Percentiles rank a stretch among this genome's conserved stretches.
Conservation (phyloP, 2,329 filamentous ascomycete species). For the Neocucurbitaria cava region DNA sequence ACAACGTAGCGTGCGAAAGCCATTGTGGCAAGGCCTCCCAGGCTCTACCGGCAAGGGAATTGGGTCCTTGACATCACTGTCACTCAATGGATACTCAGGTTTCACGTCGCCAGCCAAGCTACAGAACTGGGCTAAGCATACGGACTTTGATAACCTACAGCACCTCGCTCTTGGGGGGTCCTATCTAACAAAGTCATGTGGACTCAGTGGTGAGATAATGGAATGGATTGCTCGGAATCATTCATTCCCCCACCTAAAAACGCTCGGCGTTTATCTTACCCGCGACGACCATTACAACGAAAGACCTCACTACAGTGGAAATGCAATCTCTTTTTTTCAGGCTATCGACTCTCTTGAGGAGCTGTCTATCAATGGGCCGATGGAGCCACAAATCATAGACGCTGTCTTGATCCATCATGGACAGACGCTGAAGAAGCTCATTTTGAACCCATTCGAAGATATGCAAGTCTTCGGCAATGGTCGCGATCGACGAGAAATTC, state of each 20-base stretch:
- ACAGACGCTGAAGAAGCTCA: constrained; percentile 17
- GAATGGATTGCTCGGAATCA: constrained; percentile 18
- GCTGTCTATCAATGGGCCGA: constrained; percentile 16
- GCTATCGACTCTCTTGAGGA: constrained; percentile 20
- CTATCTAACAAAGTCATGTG: background rate
- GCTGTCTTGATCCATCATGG: constrained; percentile 19
- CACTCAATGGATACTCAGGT: constrained; percentile 11
- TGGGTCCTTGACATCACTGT: constrained; percentile 25
- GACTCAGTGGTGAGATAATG: constrained; percentile 23
- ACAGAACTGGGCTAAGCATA: constrained; percentile 20
- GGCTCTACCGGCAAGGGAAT: constrained; percentile 8
- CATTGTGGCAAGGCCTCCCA: constrained; percentile 28
- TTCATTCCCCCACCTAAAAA: constrained; percentile 17
- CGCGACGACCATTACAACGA: constrained; percentile 19
- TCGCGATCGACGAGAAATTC: background rate
- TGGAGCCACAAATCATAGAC: constrained; percentile 17
- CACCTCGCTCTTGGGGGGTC: constrained; percentile 16
- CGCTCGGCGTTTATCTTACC: constrained; percentile 13
- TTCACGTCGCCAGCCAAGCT: constrained; percentile 6
- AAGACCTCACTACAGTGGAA: constrained; percentile 22
- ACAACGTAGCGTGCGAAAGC: too few relatives aligned
- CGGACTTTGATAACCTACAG: constrained; percentile 23
- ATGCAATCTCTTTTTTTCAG: constrained; percentile 26
- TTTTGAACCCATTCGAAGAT: constrained; percentile 11
- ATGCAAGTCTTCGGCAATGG: background rate